Percentiles rank a stretch among this genome's conserved stretches.
Conservation (phyloP, 2,329 filamentous ascomycete species). For the Colletotrichum navitas region DNA sequence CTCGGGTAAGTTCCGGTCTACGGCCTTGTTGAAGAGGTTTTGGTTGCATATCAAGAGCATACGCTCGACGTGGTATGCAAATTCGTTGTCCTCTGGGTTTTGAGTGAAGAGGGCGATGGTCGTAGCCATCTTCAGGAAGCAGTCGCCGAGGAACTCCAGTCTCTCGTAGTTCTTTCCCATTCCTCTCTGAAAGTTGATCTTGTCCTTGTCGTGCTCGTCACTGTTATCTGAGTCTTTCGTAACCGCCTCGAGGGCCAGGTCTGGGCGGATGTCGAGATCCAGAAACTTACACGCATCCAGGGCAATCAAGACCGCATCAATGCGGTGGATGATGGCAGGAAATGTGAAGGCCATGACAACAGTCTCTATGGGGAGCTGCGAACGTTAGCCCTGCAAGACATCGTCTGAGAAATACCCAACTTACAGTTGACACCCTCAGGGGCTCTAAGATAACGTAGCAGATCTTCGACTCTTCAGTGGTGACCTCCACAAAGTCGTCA, state of each 20-base stretch:
- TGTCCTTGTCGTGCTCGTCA: slow-evolving; percentile 76
- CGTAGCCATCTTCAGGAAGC: slow-evolving; percentile 95
- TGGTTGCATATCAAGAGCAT: slow-evolving; percentile 94
- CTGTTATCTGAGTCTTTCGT: slow-evolving; percentile 93
- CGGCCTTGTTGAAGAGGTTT: slow-evolving; percentile 85
- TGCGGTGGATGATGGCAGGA: slow-evolving; percentile 85
- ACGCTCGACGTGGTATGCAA: slow-evolving; percentile 87
- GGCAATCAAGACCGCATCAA: slow-evolving; percentile 86
- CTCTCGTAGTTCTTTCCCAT: slow-evolving; percentile 97
- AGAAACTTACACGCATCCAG: slow-evolving; percentile 79
- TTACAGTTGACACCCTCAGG: slow-evolving; percentile 80
- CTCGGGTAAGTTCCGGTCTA: slow-evolving; percentile 73
- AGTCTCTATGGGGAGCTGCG: slow-evolving; percentile 75
- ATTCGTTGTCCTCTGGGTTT: slow-evolving; percentile 84
- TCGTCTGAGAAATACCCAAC: slow-evolving; percentile 47
- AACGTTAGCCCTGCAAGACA: slow-evolving; percentile 41
- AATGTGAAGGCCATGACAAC: slow-evolving; percentile 81
- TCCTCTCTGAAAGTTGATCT: slow-evolving; percentile 81
- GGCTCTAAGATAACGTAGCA: slow-evolving; percentile 84
- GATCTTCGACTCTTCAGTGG: slow-evolving; percentile 55
- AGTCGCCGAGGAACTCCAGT: slow-evolving; percentile 92
- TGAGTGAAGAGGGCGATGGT: slow-evolving; percentile 87
- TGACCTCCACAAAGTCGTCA: slow-evolving; percentile 72
- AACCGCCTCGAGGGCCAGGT: slow-evolving; percentile 85
- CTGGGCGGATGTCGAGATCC: slow-evolving; percentile 72